phyloP scores from a whole-genome alignment of 805 yeast species.

The Kodamaea jinghongensis region DNA sequence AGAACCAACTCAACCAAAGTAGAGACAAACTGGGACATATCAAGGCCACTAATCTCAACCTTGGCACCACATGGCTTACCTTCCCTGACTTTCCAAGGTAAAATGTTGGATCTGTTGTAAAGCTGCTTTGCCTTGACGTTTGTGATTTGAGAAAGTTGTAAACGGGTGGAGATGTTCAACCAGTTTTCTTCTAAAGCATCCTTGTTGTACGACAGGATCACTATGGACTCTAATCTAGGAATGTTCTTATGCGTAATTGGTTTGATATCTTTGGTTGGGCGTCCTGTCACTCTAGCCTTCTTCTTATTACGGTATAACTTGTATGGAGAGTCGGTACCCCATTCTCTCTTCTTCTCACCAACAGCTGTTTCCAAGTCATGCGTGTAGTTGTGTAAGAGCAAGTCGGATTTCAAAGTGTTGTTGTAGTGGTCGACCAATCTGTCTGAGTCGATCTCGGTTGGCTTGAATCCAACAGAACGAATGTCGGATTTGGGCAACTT shows the following conservation, averaged over 20 bases:
- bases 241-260: constrained; percentile 67
- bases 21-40: constrained; percentile 79
- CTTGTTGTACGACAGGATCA: constrained; percentile 73
- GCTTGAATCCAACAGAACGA: constrained; percentile 74
- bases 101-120: constrained; percentile 74
- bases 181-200: constrained; percentile 69
- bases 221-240: constrained; percentile 67
- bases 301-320: constrained; percentile 77
- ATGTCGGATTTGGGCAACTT: constrained; percentile 70
- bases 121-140: constrained; percentile 77
- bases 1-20: constrained; percentile 89
- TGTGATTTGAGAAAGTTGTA: constrained; percentile 91
- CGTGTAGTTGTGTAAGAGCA: constrained; percentile 71
- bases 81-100: constrained; percentile 81
- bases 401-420: constrained; percentile 71
- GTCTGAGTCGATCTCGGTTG: constrained; percentile 73
- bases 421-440: constrained; percentile 74
- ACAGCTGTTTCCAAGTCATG: constrained; percentile 54
- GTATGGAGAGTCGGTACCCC: constrained; percentile 89
- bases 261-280: constrained; percentile 70
- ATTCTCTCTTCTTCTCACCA: constrained; percentile 74
- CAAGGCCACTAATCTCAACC: constrained; percentile 70
- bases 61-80: constrained; percentile 93
- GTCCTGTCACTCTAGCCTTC: constrained; percentile 72
- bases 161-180: constrained; percentile 69